phyloP scores from a whole-genome alignment of 345 rosid genomes.

The Adansonia digitata region DNA sequence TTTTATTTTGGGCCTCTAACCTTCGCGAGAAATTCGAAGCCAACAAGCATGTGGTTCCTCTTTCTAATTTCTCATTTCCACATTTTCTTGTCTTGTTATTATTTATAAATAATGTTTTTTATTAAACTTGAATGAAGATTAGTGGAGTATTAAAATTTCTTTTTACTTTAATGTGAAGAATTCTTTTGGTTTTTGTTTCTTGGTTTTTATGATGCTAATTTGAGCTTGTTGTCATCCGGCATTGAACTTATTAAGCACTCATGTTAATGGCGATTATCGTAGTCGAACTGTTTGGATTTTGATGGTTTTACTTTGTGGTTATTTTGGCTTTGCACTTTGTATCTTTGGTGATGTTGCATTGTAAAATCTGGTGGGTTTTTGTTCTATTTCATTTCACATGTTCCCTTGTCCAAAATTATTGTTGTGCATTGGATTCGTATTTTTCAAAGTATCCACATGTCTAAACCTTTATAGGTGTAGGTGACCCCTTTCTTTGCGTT shows the following conservation, averaged over 20 bases:
- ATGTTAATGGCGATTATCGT: background rate
- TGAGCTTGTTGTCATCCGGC: background rate
- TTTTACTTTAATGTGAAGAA: background rate
- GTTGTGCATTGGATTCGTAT: background rate
- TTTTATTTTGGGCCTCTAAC: slow-evolving; percentile 50
- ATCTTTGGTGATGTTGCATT: background rate
- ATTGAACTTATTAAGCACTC: background rate
- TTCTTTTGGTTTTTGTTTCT: no score
- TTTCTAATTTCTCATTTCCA: background rate
- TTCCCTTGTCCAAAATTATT: background rate
- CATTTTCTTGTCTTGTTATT: background rate
- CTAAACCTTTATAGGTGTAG: background rate
- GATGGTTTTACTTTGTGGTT: background rate
- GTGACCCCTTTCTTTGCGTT: background rate
- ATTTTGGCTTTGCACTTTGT: background rate
- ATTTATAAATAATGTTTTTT: background rate
- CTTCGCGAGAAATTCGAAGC: slow-evolving; percentile 83
- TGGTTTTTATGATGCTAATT: background rate
- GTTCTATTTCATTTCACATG: background rate
- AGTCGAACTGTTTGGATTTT: background rate
- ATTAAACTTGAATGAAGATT: background rate
- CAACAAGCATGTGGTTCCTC: slow-evolving; percentile 74
- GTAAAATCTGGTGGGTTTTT: slow-evolving; percentile 4
- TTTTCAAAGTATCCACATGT: background rate
- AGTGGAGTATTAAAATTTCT: background rate